These are phyloP conservation scores for Solanum virginianum DNA, from an alignment of 257 asterid species.

Conservation along the genomic window DNA sequence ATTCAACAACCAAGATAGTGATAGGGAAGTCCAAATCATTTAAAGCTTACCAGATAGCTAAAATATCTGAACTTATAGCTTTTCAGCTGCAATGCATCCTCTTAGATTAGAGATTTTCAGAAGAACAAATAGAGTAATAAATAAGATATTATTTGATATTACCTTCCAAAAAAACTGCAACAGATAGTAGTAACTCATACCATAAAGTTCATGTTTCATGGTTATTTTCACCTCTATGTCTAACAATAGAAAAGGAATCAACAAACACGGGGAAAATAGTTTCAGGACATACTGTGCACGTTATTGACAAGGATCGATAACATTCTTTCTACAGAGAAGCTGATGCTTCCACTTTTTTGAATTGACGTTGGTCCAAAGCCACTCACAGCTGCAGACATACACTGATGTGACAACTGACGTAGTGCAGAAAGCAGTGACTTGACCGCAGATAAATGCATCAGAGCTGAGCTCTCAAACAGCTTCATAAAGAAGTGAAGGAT, in stretches of 20 bases:
- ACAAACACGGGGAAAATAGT: constrained; percentile 6
- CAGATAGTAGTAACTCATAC: neutral
- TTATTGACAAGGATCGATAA: constrained; percentile 76
- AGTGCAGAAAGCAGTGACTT: constrained; percentile 92
- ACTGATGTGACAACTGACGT: constrained; percentile 75
- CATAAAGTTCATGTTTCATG: neutral
- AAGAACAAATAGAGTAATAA: neutral
- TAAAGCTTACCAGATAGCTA: neutral
- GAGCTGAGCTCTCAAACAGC: constrained; percentile 96
- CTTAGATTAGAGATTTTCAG: neutral
- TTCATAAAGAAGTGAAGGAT: constrained; percentile 6
- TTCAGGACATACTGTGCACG: constrained; percentile 68
- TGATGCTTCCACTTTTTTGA: constrained; percentile 74
- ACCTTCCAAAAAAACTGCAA: neutral
- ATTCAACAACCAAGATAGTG: neutral
- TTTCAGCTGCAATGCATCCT: neutral
- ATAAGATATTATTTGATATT: neutral
- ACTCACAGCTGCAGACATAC: constrained; percentile 51
- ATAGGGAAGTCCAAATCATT: neutral
- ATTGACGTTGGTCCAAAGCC: constrained; percentile 62
- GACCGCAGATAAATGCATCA: constrained; percentile 86
- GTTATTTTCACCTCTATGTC: neutral
- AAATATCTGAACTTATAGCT: neutral
- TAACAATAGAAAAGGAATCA: constrained; percentile 6
- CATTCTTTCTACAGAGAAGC: constrained; percentile 85